Percentiles rank a stretch among this genome's conserved stretches.
Conservation (phyloP, 306 rosid genomes). For the Sindora glabra region DNA sequence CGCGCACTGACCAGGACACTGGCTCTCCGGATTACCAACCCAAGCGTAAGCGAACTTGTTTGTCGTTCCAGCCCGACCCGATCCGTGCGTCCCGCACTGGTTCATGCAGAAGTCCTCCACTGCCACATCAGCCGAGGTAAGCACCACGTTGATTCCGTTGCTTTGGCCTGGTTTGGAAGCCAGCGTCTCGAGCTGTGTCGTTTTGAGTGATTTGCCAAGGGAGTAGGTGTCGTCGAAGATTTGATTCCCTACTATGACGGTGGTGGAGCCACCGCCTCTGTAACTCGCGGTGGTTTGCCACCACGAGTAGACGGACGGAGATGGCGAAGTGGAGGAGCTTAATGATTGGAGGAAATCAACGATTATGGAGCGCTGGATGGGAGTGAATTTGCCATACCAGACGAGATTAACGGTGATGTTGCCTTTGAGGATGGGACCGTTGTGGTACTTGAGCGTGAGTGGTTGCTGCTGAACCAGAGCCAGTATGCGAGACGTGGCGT, state of each 20-base stretch:
- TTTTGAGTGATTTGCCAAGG: slow-evolving; percentile 14
- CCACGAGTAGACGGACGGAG: slow-evolving; percentile 13
- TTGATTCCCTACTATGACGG: slow-evolving; percentile 22
- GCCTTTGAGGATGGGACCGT: slow-evolving; percentile 50
- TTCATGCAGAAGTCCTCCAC: slow-evolving; percentile 24
- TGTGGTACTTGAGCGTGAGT: slow-evolving; percentile 40
- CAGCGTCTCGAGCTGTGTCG: neutral
- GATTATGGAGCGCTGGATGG: slow-evolving; percentile 31
- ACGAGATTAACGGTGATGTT: slow-evolving; percentile 38
- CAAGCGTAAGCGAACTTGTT: neutral
- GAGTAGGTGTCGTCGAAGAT: slow-evolving; percentile 1
- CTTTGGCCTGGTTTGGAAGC: neutral
- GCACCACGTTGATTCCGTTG: neutral
- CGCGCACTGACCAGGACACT: slow-evolving; percentile 25
- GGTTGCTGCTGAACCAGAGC: slow-evolving; percentile 18
- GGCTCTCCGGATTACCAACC: slow-evolving; percentile 19
- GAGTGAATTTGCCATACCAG: slow-evolving; percentile 58
- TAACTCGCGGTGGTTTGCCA: slow-evolving; percentile 11
- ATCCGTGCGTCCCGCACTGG: slow-evolving; percentile 13
- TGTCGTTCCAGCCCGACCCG: neutral
- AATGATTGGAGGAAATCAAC: slow-evolving; percentile 17
- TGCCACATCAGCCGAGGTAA: slow-evolving; percentile 14
- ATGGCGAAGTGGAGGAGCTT: neutral
- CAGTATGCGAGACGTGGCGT: neutral
- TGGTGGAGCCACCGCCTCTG: slow-evolving; percentile 8